Conservation (phyloP, 805 yeast species). For the Crinitomyces ghanaensis region DNA sequence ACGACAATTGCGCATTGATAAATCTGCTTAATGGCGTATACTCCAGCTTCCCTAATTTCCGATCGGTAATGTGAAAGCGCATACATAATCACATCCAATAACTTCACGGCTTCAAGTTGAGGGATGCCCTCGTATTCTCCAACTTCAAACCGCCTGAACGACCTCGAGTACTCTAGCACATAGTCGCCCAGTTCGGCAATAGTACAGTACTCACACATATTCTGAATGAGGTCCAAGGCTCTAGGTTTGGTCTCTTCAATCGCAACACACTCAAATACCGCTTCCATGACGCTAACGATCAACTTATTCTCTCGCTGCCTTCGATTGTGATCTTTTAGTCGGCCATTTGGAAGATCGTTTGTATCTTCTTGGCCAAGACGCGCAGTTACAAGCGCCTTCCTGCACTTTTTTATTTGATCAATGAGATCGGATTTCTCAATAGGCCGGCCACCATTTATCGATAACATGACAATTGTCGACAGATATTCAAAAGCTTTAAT, state of each 20-base stretch:
- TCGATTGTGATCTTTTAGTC: constrained; percentile 14
- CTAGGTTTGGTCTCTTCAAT: constrained; percentile 61
- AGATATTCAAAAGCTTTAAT: constrained; percentile 69
- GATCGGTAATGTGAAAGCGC: constrained; percentile 70
- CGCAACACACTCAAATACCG: constrained; percentile 65
- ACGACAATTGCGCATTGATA: constrained; percentile 49
- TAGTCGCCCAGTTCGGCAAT: constrained; percentile 67
- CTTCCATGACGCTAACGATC: constrained; percentile 50
- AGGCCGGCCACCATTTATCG: constrained; percentile 45
- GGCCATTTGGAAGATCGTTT: constrained; percentile 13
- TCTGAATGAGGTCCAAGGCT: constrained; percentile 48
- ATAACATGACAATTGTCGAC: constrained; percentile 51
- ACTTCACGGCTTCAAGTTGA: constrained; percentile 53
- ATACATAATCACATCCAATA: constrained; percentile 63
- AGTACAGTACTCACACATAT: constrained; percentile 69
- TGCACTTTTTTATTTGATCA: constrained; percentile 12
- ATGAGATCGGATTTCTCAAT: constrained; percentile 30
- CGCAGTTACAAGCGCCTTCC: constrained; percentile 25
- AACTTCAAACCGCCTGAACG: constrained; percentile 57
- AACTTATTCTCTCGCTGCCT: constrained; percentile 44
- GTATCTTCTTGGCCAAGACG: constrained; percentile 31
- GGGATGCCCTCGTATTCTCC: constrained; percentile 71
- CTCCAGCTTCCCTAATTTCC: constrained; percentile 62
- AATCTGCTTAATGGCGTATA: constrained; percentile 50
- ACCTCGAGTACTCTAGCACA: constrained; percentile 53